Conservation (phyloP, 164 flowering plant genomes). For the Stephania cephalantha region DNA sequence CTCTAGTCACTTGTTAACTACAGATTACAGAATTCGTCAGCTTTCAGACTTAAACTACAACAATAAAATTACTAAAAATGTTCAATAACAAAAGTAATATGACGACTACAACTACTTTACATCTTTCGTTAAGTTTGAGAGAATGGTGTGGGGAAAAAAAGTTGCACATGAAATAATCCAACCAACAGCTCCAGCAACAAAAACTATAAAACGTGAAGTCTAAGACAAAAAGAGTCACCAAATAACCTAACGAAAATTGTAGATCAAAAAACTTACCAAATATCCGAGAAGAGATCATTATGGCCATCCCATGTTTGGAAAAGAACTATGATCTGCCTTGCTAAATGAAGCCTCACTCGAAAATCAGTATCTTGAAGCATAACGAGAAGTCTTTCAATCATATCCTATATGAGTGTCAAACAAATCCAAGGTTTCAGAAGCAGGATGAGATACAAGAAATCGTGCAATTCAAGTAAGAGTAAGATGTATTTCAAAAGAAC, state of each 20-base stretch:
- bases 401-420: conserved; percentile 33
- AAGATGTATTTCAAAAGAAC: too few species aligned
- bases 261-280: conserved; percentile 46
- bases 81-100: too few species aligned
- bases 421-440: neutral
- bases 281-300: conserved; percentile 75
- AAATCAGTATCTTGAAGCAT: conserved; percentile 82
- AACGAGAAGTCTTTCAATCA: conserved; percentile 67
- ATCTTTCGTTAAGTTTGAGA: too few species aligned
- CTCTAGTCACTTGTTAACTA: too few species aligned
- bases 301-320: conserved; percentile 98
- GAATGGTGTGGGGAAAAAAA: too few species aligned
- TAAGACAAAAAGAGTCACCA: neutral
- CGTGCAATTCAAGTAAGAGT: too few species aligned
- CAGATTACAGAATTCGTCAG: too few species aligned
- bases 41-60: too few species aligned
- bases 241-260: neutral
- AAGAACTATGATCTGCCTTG: conserved; percentile 66
- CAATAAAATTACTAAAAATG: too few species aligned
- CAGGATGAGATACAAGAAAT: too few species aligned
- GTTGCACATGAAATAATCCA: too few species aligned
- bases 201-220: neutral
- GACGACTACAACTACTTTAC: too few species aligned
- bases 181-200: neutral
- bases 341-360: conserved; percentile 74